Evolutionary conservation across 176 grass and related monocot genomes (phyloP), one percentile per base, ranked within the genome.

Genomic region (Aechmea fasciata): DNA sequence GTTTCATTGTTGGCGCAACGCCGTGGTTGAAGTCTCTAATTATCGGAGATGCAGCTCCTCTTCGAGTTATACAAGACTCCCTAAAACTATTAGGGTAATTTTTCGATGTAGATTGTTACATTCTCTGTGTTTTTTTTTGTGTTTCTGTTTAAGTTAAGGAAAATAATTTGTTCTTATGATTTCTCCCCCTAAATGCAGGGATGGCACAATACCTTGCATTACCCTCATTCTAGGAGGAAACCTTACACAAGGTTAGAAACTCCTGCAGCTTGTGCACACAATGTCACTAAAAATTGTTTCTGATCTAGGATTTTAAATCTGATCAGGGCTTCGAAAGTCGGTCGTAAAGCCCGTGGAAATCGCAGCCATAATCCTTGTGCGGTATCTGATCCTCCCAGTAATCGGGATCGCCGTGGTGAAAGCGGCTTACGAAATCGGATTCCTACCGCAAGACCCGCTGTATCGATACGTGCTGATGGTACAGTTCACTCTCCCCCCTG

Each of bases 161-260:
- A 61, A 15, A 18, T 61, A 18, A 22, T 61, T 5, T 41, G 33
- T 41, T 61, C 55, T 61, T 61, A 61, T 57, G 48, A 22, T 33
- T 13, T 57, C 6, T 19, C 1, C 6, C 33, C 33, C 33, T 41
- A 3, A 65, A 71, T 82, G 65, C 89, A 97, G 94, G 3, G 24
- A 87, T 50, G 94, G 86, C 20, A 87, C 89, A 2, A 81, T 97
- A 59, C 94, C 94, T 69, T 89, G 89, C 69, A 83, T 92, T 75
- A 92, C 84, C 63, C 86, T 97, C 9, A 97, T 97, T 75, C 74
- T 97, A 10, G 93, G 89, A 15, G 93, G 93, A 67, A 97, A 97
- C 77, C 69, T 97, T 23, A 90, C 85, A 10, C 83, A 79, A 82
- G 88, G 90, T 94, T 41, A 41, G 33, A 41, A 41, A 7, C 33